These are phyloP conservation scores for Crithidia fasciculata DNA, from an alignment of 208 protist genomes.

Conservation along the genomic window DNA sequence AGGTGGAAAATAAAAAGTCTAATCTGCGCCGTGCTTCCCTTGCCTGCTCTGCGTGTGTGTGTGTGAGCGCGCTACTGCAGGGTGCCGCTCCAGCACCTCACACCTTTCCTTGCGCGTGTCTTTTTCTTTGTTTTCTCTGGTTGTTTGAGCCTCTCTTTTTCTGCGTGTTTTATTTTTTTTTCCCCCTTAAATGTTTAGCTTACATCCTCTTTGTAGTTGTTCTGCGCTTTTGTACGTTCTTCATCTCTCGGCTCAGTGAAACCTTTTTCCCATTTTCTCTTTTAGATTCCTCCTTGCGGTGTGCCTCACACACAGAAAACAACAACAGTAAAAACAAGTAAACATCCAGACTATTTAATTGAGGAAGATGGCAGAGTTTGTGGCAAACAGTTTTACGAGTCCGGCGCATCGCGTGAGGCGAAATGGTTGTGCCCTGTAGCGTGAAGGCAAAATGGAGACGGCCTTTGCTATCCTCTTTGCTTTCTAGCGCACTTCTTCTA, in stretches of 20 bases:
- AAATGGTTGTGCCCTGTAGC: too few species aligned
- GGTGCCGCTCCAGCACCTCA: too few species aligned
- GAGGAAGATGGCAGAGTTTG: too few species aligned
- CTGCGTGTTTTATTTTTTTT: background rate
- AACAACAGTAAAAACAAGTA: conserved; percentile 1
- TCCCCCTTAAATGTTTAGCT: background rate
- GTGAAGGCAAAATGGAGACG: too few species aligned
- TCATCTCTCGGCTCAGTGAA: background rate
- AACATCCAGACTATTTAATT: background rate
- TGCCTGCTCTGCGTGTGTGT: too few species aligned
- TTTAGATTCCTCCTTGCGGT: conserved; percentile 14
- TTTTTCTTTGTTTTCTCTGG: conserved; percentile 4
- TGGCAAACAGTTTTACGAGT: too few species aligned
- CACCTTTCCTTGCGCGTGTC: background rate
- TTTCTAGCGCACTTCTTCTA: too few species aligned
- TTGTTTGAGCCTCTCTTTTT: background rate
- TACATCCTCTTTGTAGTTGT: background rate
- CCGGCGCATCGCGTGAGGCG: too few species aligned
- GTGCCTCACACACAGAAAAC: conserved; percentile 2
- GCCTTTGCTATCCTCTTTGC: too few species aligned
- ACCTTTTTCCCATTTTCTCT: background rate
- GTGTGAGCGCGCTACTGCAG: too few species aligned
- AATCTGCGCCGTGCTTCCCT: too few species aligned
- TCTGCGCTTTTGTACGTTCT: background rate
- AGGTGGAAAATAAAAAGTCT: too few species aligned